A percentile compares a stretch with the other conserved stretches of the same genome.
Conservation (phyloP, 495 filamentous ascomycete species). For the Recurvomyces mirabilis region DNA sequence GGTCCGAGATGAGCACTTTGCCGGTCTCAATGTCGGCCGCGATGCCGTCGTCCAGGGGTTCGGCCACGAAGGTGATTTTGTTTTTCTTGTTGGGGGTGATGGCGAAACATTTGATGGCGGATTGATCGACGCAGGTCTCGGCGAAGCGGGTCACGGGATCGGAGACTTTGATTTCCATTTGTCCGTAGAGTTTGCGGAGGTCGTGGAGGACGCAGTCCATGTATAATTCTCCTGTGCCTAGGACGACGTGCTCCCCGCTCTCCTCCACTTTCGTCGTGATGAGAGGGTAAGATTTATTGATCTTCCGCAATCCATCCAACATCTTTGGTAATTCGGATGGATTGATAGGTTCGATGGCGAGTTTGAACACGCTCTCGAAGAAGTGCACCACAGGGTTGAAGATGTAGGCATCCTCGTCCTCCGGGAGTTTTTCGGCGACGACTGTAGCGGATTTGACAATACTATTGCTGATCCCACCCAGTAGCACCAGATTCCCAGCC, state of each 20-base stretch:
- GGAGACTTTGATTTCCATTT: constrained; percentile 98
- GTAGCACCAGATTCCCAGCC: constrained; percentile 86
- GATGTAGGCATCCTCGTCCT: constrained; percentile 85
- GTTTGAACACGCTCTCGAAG: constrained; percentile 95
- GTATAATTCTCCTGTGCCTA: constrained; percentile 93
- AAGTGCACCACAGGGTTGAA: constrained; percentile 90
- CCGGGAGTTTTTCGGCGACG: constrained; percentile 66
- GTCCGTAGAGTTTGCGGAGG: constrained; percentile 82
- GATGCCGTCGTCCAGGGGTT: constrained; percentile 87
- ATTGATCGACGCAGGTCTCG: constrained; percentile 96
- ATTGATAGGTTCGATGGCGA: constrained; percentile 95
- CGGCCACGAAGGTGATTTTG: constrained; percentile 96
- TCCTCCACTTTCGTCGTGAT: constrained; percentile 96
- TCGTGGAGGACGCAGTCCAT: constrained; percentile 99
- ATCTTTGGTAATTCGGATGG: constrained; percentile 98
- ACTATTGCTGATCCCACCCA: constrained; percentile 90
- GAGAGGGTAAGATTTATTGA: constrained; percentile 94
- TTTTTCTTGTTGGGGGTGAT: constrained; percentile 98
- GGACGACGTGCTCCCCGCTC: constrained; percentile 90
- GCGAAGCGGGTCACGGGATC: constrained; percentile 96
- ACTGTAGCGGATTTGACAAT: constrained; percentile 97
- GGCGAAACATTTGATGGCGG: constrained; percentile 94
- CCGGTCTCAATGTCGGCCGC: constrained; percentile 91
- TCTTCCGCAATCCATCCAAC: constrained; percentile 89
- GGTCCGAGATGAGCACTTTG: constrained; percentile 81